phyloP scores from a whole-genome alignment of 768 basidiomycete genomes.

The Boletus coccyginus region DNA sequence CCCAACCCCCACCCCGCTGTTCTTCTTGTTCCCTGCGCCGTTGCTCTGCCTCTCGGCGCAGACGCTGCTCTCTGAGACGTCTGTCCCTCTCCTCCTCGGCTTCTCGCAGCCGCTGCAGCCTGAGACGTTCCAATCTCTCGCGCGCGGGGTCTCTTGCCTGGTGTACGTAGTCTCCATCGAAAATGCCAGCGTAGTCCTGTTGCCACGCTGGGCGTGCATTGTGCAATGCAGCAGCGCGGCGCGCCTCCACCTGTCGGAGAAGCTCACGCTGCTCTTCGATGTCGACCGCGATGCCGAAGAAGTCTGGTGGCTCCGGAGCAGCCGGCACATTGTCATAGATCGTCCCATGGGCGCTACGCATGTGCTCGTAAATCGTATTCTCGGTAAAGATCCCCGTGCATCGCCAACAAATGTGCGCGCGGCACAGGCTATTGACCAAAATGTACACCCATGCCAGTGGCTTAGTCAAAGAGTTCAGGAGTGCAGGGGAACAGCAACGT shows the following conservation, averaged over 20 bases:
- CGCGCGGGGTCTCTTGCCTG: background rate
- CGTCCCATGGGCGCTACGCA: constrained; percentile 34
- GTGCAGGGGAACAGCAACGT: background rate
- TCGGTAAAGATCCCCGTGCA: constrained; percentile 44
- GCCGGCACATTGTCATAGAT: constrained; percentile 19
- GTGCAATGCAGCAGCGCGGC: no score
- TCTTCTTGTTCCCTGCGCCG: constrained; percentile 5
- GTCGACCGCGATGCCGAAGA: constrained; percentile 15
- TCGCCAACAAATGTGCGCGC: constrained; percentile 76
- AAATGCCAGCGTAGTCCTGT: background rate
- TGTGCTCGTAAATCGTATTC: constrained; percentile 36
- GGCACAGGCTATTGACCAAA: constrained; percentile 42
- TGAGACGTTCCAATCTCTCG: background rate
- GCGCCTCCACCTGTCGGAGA: constrained; percentile 9
- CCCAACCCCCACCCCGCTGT: constrained; percentile 13
- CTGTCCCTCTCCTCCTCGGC: background rate
- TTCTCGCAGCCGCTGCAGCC: background rate
- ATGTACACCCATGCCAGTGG: background rate
- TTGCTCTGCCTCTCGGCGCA: constrained; percentile 2
- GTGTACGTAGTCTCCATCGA: background rate
- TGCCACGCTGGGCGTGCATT: no score
- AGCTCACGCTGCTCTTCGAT: constrained; percentile 24
- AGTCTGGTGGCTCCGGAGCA: background rate
- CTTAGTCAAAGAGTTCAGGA: background rate
- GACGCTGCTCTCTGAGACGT: background rate